Evolutionary conservation across 768 basidiomycete genomes (phyloP).

Genomic region (Phaffia tasmanica): DNA sequence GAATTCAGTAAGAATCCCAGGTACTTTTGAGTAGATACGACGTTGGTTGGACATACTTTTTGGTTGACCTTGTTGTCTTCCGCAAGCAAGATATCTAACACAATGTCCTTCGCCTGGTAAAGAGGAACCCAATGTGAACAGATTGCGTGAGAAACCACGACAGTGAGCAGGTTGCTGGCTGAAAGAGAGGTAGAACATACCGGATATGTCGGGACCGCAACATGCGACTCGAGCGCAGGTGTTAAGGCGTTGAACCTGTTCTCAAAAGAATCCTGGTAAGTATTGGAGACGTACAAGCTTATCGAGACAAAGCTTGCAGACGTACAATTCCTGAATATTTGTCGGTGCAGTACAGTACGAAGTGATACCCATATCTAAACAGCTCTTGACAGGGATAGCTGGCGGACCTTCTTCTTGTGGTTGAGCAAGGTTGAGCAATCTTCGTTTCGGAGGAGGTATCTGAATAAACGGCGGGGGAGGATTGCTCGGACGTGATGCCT

Average conservation of each 20-base stretch:
- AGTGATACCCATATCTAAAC: slow-evolving; percentile 88
- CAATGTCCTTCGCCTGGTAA: slow-evolving; percentile 55
- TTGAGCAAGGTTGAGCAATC: slow-evolving; percentile 34
- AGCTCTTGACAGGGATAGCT: slow-evolving; percentile 71
- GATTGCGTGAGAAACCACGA: neutral
- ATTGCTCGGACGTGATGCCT: slow-evolving; percentile 25
- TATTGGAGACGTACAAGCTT: neutral
- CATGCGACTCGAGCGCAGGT: slow-evolving; percentile 87
- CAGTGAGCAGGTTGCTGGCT: no score
- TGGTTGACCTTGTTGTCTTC: slow-evolving; percentile 59
- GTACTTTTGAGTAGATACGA: no score
- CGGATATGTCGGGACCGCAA: slow-evolving; percentile 72
- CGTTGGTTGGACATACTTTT: neutral
- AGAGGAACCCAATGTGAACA: neutral
- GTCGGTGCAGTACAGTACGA: slow-evolving; percentile 89
- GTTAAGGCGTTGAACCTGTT: slow-evolving; percentile 64
- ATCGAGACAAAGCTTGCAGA: neutral
- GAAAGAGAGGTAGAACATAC: slow-evolving; percentile 29
- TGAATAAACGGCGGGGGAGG: slow-evolving; percentile 36
- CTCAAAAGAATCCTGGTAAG: neutral
- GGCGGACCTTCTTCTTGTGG: slow-evolving; percentile 34
- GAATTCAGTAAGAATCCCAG: neutral
- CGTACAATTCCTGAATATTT: slow-evolving; percentile 64
- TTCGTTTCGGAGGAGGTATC: slow-evolving; percentile 32
- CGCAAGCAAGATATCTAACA: slow-evolving; percentile 85